Conservation (phyloP, 257 asterid genomes). For the Solanum peruvianum region DNA sequence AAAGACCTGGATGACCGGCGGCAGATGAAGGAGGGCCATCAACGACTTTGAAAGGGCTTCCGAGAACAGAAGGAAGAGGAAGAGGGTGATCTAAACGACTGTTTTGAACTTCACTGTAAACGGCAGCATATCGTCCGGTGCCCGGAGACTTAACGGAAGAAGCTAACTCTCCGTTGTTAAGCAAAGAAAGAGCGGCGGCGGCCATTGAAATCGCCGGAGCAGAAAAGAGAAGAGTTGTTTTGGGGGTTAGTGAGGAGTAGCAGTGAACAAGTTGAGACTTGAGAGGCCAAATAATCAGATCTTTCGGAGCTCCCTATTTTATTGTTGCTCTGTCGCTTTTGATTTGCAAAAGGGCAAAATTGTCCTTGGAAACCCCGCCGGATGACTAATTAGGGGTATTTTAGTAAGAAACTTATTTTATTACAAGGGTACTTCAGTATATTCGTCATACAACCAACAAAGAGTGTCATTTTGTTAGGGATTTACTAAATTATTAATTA, state of each 20-base stretch:
- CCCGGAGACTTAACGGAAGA: constrained; percentile 13
- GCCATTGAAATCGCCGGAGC: constrained; percentile 15
- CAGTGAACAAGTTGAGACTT: background rate
- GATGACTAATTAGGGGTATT: background rate
- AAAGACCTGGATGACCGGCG: constrained; percentile 91
- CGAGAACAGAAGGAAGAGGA: constrained; percentile 76
- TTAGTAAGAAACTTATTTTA: background rate
- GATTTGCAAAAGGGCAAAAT: constrained; percentile 2
- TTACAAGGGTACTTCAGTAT: background rate
- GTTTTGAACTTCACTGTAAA: constrained; percentile 84
- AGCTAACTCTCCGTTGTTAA: constrained; percentile 23
- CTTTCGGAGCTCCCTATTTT: constrained; percentile 4
- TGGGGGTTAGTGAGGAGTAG: background rate
- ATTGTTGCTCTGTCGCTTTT: background rate
- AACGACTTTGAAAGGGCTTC: constrained; percentile 52
- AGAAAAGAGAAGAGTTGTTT: background rate
- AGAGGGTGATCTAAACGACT: constrained; percentile 84
- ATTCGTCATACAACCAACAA: background rate
- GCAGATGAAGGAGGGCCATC: constrained; percentile 91
- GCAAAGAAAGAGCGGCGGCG: constrained; percentile 21
- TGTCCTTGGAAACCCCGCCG: constrained; percentile 24
- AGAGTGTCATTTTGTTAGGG: background rate
- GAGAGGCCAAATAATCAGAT: constrained; percentile 10
- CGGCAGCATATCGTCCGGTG: constrained; percentile 45
- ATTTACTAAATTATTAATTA: background rate